These are phyloP conservation scores for Entophlyctis luteolus DNA, from an alignment of 192 early-diverging fungal species.

Conservation along the genomic window DNA sequence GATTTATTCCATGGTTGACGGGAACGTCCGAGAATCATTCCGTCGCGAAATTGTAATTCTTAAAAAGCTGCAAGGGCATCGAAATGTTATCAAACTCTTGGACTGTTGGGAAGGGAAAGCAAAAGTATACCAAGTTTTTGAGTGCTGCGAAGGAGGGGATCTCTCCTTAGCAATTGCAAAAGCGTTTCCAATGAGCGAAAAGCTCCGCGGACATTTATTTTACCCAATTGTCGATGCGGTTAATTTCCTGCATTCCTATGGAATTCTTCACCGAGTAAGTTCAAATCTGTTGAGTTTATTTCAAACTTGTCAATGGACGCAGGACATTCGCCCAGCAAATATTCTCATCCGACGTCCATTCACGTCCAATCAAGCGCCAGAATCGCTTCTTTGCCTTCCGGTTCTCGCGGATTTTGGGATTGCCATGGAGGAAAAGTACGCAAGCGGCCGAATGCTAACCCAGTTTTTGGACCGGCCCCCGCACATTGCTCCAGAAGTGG, in stretches of 20 bases:
- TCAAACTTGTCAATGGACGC: not conserved
- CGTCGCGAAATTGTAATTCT: slow-evolving; percentile 22
- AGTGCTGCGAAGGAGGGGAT: slow-evolving; percentile 16
- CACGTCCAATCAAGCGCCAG: not conserved
- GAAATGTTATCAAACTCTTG: slow-evolving; percentile 11
- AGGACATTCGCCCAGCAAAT: slow-evolving; percentile 21
- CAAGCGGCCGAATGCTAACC: no score
- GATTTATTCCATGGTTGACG: not conserved
- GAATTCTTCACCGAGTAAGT: slow-evolving; percentile 9
- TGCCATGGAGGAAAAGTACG: not conserved
- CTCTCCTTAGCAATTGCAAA: not conserved
- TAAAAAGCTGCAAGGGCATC: not conserved
- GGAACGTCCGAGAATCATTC: slow-evolving; percentile 5
- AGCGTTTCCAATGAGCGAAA: not conserved
- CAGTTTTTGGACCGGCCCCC: no score
- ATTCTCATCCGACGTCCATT: slow-evolving; percentile 13
- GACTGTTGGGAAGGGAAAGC: slow-evolving; percentile 24
- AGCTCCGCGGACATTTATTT: not conserved
- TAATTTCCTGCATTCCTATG: slow-evolving; percentile 9
- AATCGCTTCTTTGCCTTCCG: slow-evolving; percentile 8
- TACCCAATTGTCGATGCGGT: slow-evolving; percentile 21
- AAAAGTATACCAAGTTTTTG: slow-evolving; percentile 24
- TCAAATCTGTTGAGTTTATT: not conserved
- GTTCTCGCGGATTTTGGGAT: slow-evolving; percentile 28
- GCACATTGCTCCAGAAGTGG: slow-evolving; percentile 27